Evolutionary conservation across 352 stramenopile species (phyloP).

Genomic region (Vaucheria bursata): DNA sequence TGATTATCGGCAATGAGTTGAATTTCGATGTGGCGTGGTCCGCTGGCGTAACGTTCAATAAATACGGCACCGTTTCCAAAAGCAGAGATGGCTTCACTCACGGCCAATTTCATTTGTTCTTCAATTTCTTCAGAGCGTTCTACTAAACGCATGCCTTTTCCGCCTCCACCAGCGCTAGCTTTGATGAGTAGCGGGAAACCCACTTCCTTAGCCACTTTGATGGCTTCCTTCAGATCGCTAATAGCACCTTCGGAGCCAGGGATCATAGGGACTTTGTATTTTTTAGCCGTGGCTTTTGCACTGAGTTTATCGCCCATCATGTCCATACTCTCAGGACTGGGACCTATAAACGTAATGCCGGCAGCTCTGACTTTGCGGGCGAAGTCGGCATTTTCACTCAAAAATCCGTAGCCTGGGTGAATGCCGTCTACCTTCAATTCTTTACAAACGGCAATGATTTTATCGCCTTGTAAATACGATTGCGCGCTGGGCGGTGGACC

Average conservation of each 20-base stretch:
- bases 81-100: constrained; percentile 67
- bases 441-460: constrained; percentile 65
- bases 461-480: constrained; percentile 61
- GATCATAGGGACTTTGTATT: constrained; percentile 64
- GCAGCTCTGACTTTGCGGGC: constrained; percentile 59
- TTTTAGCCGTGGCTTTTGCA: constrained; percentile 76
- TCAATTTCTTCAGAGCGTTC: not conserved
- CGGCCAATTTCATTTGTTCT: not conserved
- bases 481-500: constrained; percentile 40
- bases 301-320: constrained; percentile 77
- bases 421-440: constrained; percentile 67
- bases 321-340: constrained; percentile 67
- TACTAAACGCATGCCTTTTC: constrained; percentile 64
- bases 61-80: constrained; percentile 75
- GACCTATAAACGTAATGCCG: constrained; percentile 75
- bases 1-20: constrained; percentile 78
- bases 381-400: constrained; percentile 75
- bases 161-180: constrained; percentile 68
- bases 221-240: constrained; percentile 62
- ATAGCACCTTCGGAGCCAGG: constrained; percentile 74
- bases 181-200: constrained; percentile 82
- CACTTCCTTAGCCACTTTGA: constrained; percentile 65
- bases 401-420: constrained; percentile 76
- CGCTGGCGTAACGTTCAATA: constrained; percentile 73
- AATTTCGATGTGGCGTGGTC: constrained; percentile 76